phyloP scores from a whole-genome alignment of 2,329 filamentous ascomycete species.

The Myrmaecium sp. region DNA sequence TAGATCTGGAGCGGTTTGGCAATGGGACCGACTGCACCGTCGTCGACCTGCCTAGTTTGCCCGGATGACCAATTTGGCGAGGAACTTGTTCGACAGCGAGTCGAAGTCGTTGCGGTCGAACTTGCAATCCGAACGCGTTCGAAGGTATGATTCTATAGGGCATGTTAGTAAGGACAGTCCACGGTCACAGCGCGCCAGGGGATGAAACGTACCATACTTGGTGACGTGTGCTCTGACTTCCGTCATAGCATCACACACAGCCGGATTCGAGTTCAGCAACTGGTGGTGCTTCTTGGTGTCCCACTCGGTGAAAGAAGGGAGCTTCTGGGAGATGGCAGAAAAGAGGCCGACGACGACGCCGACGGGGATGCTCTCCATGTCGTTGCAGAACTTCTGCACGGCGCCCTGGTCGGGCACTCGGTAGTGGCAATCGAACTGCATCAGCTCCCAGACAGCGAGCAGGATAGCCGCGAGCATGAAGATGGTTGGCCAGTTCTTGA shows the following conservation, averaged over 20 bases:
- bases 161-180: constrained; percentile 23
- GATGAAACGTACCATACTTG: constrained; percentile 65
- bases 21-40: no score
- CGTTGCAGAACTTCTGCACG: constrained; percentile 85
- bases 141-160: constrained; percentile 62
- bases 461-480: constrained; percentile 93
- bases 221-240: constrained; percentile 85
- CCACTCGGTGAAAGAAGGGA: constrained; percentile 86
- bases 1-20: neutral
- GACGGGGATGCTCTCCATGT: constrained; percentile 93
- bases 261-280: constrained; percentile 73
- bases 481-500: constrained; percentile 98
- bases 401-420: constrained; percentile 68
- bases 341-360: constrained; percentile 94
- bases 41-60: constrained; percentile 45
- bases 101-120: constrained; percentile 91
- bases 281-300: constrained; percentile 83
- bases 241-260: constrained; percentile 90
- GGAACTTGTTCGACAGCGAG: constrained; percentile 89
- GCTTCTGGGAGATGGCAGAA: constrained; percentile 93
- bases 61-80: constrained; percentile 90
- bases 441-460: constrained; percentile 91
- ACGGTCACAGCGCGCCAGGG: constrained; percentile 1
- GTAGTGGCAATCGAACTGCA: constrained; percentile 98
- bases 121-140: constrained; percentile 58